A percentile compares a stretch with the other conserved stretches of the same genome.
Conservation (phyloP, 2,329 filamentous ascomycete species). For the Exophiala aquamarina region DNA sequence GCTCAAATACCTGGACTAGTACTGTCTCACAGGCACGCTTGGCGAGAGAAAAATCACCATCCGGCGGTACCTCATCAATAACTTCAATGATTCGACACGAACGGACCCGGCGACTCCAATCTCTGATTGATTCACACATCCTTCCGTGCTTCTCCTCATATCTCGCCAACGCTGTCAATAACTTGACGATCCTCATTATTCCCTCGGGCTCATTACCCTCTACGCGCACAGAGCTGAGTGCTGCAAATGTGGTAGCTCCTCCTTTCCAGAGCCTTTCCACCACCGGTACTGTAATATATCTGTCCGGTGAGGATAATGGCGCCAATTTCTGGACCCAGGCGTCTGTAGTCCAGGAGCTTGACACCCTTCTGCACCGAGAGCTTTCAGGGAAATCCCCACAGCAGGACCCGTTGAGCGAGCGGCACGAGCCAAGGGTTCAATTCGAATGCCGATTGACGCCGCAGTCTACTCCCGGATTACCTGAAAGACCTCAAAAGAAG, state of each 20-base stretch:
- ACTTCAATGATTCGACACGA: conserved; percentile 17
- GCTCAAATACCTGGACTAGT: not conserved
- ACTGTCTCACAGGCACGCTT: not conserved
- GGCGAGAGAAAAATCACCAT: conserved; percentile 24
- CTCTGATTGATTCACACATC: conserved; percentile 40
- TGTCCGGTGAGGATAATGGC: conserved; percentile 41
- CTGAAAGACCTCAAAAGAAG: conserved; percentile 11
- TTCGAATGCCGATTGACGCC: not conserved
- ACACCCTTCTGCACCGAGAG: conserved; percentile 14
- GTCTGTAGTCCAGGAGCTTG: conserved; percentile 41
- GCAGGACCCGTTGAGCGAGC: not conserved
- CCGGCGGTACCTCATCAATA: conserved; percentile 35
- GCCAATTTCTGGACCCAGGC: conserved; percentile 46
- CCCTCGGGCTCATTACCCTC: conserved; percentile 39
- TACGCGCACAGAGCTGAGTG: conserved; percentile 5
- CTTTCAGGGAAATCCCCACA: conserved; percentile 1
- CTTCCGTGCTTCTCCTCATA: conserved; percentile 42
- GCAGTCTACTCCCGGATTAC: conserved; percentile 1
- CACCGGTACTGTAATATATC: conserved; percentile 34
- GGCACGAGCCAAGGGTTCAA: not conserved
- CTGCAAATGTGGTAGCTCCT: conserved; percentile 33
- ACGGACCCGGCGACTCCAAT: conserved; percentile 41
- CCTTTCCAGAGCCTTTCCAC: conserved; percentile 10
- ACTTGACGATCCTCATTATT: conserved; percentile 45
- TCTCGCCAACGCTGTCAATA: conserved; percentile 42